Base-by-base conservation (phyloP, 768 basidiomycete species). In the Fomitopsis serialis region DNA sequence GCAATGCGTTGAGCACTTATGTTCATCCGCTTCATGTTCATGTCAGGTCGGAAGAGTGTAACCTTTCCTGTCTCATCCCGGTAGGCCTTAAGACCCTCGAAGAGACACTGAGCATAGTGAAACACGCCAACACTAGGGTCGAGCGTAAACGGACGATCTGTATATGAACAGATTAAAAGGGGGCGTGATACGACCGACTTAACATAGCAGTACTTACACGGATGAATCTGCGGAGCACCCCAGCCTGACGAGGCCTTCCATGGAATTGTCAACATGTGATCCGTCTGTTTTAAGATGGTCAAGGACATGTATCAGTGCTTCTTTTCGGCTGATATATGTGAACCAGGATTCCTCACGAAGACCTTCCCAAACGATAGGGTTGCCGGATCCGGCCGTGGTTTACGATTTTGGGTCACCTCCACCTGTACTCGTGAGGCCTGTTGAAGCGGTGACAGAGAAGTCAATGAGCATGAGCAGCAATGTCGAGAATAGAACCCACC, bases 1-100 rank as follows among this genome's bases (percentile, higher is more conserved):
- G 87, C 90, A 50, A 92, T 75, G 40, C 95, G 82, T 23, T 70
- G 60, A 13, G 95, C 94, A 63, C 87, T 91, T 44, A 59, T 79
- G 72, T 92, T 92, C 93, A 98, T 94, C 24, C 95, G 84, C 64
- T 84, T 85, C 93, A 98, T 96, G 73, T 98, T 97, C 90, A 92
- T 91, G 70, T 97, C 92, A 2, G 95, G 96, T 43, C 95, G 77
- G 78, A 98, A 98, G 59, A 98, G 71, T 17, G 87, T 81, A 21
- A 94, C 81, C 24, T 78, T 82, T 34, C 87, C 93, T 45, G 79
- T 71, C 35, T 79, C 69, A 58, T 85, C 82, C 45, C 85, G 77
- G 72, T 96, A 98, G 1, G 95, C 95, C 68, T 98, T 98, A 81
- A 97, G 82, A 17, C 95, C 92, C 68, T 98, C 95, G 64, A 98